phyloP scores from a whole-genome alignment of 768 basidiomycete species.

The Macrolepiota albuminosa region DNA sequence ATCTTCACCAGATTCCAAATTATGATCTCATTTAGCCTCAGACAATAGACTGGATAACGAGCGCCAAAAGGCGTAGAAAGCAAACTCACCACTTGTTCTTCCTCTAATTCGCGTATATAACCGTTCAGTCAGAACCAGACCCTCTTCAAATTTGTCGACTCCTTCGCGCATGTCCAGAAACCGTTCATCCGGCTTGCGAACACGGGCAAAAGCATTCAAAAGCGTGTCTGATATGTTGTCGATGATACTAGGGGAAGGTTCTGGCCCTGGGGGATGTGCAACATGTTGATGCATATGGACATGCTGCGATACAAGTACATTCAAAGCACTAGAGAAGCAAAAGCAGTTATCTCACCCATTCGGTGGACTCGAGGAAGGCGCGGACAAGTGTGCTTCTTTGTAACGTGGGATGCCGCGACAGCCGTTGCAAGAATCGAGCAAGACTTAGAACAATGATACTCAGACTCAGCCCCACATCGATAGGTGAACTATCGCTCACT shows the following conservation, averaged over 20 bases:
- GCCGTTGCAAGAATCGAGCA: constrained; percentile 85
- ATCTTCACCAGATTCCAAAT: constrained; percentile 83
- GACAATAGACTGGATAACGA: constrained; percentile 40
- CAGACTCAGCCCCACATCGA: not conserved
- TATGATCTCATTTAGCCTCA: constrained; percentile 85
- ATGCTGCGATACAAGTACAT: constrained; percentile 46
- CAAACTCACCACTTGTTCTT: constrained; percentile 79
- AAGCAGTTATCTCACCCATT: constrained; percentile 75
- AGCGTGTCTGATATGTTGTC: constrained; percentile 96
- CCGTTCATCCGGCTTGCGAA: constrained; percentile 95
- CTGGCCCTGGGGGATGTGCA: constrained; percentile 87
- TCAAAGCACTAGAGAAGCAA: constrained; percentile 1
- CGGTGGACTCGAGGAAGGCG: constrained; percentile 93
- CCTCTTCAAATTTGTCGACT: constrained; percentile 96
- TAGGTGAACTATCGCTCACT: constrained; percentile 46
- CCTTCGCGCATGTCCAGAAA: constrained; percentile 89
- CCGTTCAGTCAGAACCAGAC: constrained; percentile 76
- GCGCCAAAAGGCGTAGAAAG: constrained; percentile 16
- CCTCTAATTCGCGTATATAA: constrained; percentile 74
- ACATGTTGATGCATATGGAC: constrained; percentile 97
- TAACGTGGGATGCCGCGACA: constrained; percentile 91
- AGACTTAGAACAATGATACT: constrained; percentile 45
- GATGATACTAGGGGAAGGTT: constrained; percentile 73
- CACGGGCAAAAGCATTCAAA: constrained; percentile 91
- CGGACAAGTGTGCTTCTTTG: constrained; percentile 88